These are phyloP conservation scores for Wickerhamiella occidentalis DNA, from an alignment of 805 yeast genomes.

Conservation along the genomic window DNA sequence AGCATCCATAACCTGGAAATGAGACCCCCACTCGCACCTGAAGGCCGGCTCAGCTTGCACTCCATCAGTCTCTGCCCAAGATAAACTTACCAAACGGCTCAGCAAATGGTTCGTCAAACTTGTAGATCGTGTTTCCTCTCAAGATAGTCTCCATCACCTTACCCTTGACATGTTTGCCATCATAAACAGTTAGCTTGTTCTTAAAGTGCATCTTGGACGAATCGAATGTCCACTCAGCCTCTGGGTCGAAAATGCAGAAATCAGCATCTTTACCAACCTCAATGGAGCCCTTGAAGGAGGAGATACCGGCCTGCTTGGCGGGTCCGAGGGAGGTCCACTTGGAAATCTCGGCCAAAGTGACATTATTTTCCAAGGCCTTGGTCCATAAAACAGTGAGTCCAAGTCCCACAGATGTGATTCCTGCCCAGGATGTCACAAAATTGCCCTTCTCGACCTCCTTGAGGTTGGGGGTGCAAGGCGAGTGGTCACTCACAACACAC, in stretches of 20 bases:
- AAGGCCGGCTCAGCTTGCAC: no score
- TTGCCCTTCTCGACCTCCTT: constrained; percentile 76
- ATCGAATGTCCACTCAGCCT: constrained; percentile 34
- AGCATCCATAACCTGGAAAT: no score
- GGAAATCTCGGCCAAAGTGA: constrained; percentile 49
- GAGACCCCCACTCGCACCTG: no score
- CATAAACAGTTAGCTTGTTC: constrained; percentile 79
- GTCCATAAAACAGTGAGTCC: constrained; percentile 77
- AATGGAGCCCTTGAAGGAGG: constrained; percentile 59
- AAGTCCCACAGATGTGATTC: constrained; percentile 83
- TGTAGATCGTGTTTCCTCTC: constrained; percentile 61
- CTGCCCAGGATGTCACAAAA: constrained; percentile 93
- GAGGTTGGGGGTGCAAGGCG: constrained; percentile 89
- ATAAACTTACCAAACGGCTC: constrained; percentile 18
- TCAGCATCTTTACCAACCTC: constrained; percentile 79
- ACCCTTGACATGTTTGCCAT: constrained; percentile 59
- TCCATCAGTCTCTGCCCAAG: constrained; percentile 14
- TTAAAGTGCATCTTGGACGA: constrained; percentile 44
- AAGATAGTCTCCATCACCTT: constrained; percentile 68
- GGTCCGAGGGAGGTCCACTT: constrained; percentile 77
- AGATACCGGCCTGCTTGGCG: constrained; percentile 71
- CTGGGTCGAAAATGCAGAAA: constrained; percentile 67
- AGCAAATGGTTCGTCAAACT: constrained; percentile 17
- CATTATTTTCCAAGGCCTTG: constrained; percentile 38
- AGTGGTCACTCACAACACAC: constrained; percentile 88